A percentile compares a stretch with the other conserved stretches of the same genome.
Conservation (phyloP, 2,329 filamentous ascomycete genomes). For the Cladophialophora bantiana region DNA sequence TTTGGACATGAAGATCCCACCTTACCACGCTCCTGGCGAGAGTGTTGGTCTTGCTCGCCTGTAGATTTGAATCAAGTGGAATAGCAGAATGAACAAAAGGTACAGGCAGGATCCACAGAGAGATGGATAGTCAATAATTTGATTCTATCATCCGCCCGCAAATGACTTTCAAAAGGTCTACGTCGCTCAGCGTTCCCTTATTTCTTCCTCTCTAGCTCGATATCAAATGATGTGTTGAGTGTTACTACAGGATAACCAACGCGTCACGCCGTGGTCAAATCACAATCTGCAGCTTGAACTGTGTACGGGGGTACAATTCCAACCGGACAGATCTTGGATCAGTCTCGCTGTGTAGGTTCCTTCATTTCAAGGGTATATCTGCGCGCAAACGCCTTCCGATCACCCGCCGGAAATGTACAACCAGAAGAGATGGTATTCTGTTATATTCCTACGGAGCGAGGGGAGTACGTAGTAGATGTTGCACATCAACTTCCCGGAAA, state of each 20-base stretch:
- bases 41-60: constrained; percentile 45
- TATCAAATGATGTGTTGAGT: background rate
- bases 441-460: background rate
- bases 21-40: constrained; percentile 59
- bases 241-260: background rate
- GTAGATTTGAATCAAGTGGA: constrained; percentile 26
- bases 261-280: background rate
- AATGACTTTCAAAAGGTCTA: background rate
- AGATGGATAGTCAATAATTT: constrained; percentile 1
- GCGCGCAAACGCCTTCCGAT: background rate
- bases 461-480: no score
- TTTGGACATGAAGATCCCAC: constrained; percentile 77
- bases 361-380: background rate
- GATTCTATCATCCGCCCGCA: background rate
- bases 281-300: background rate
- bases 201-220: background rate
- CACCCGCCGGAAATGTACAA: no score
- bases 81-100: constrained; percentile 4
- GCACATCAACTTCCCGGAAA: background rate
- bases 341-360: background rate
- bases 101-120: background rate
- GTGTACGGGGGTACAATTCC: background rate
- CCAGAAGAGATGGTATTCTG: background rate
- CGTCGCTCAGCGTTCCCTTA: background rate
- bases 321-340: background rate